Percentiles rank a stretch among this genome's conserved stretches.
These are phyloP conservation scores for Botrytis fabae DNA, from an alignment of 2,329 filamentous ascomycete species.

Conservation along the genomic window DNA sequence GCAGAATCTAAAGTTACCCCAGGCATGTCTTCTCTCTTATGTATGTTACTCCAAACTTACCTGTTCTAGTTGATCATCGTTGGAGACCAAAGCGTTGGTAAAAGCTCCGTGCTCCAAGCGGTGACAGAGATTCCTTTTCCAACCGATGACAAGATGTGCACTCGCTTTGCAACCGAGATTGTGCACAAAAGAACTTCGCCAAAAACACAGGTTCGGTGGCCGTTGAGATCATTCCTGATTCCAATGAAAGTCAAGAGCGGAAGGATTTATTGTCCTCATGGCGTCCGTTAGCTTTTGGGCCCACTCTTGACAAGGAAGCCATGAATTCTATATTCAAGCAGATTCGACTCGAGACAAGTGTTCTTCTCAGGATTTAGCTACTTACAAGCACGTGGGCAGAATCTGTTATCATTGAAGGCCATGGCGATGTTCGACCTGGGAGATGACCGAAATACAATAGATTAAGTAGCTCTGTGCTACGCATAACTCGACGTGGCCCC, in stretches of 20 bases:
- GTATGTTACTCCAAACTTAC: not conserved
- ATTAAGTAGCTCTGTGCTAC: constrained; percentile 28
- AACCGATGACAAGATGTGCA: constrained; percentile 44
- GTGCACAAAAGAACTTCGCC: constrained; percentile 38
- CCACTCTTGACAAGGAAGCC: constrained; percentile 1
- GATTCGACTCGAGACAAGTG: not conserved
- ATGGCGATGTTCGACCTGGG: not conserved
- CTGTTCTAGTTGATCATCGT: constrained; percentile 40
- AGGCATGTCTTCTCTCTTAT: constrained; percentile 21
- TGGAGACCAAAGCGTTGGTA: constrained; percentile 46
- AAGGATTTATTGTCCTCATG: constrained; percentile 3
- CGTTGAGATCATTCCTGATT: constrained; percentile 12
- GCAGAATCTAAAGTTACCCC: not conserved
- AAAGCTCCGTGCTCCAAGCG: constrained; percentile 41
- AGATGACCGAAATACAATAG: constrained; percentile 8
- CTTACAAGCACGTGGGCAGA: not conserved
- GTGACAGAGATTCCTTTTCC: constrained; percentile 45
- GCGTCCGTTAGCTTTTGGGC: constrained; percentile 4
- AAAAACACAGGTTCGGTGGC: constrained; percentile 17
- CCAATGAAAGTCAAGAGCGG: constrained; percentile 20
- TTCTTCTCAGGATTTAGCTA: not conserved
- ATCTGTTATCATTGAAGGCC: not conserved
- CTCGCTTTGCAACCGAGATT: constrained; percentile 48
- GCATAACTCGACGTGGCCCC: constrained; percentile 28
- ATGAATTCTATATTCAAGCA: constrained; percentile 9